These are phyloP conservation scores for Sporothrix globosa DNA, from an alignment of 2,329 filamentous ascomycete genomes.

Conservation along the genomic window DNA sequence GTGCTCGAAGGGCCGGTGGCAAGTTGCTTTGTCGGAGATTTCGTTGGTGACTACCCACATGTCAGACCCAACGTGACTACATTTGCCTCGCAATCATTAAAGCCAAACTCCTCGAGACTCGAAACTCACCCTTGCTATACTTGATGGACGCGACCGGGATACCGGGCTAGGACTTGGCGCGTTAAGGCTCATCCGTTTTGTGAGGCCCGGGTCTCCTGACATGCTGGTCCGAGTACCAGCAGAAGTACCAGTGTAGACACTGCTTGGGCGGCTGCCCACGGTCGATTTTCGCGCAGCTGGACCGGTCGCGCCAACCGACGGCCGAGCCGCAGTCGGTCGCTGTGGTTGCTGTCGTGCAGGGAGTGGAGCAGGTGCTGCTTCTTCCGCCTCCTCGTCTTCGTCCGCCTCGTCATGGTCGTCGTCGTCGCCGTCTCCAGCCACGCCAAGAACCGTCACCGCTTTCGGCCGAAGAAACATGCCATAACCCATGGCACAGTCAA, in stretches of 20 bases:
- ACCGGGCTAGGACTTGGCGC: constrained; percentile 73
- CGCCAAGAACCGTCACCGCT: constrained; percentile 64
- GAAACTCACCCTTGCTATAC: constrained; percentile 57
- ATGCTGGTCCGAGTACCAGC: constrained; percentile 41
- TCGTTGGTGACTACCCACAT: constrained; percentile 67
- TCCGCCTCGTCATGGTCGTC: constrained; percentile 34
- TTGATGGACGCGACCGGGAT: constrained; percentile 60
- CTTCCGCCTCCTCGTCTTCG: constrained; percentile 12
- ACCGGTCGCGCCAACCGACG: constrained; percentile 39
- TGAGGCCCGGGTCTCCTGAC: constrained; percentile 56
- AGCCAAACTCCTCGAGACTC: constrained; percentile 39
- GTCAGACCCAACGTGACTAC: background rate
- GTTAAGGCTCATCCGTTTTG: constrained; percentile 70
- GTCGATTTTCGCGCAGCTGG: constrained; percentile 39
- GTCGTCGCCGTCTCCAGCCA: constrained; percentile 16
- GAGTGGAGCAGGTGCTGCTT: constrained; percentile 47
- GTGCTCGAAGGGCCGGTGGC: constrained; percentile 58
- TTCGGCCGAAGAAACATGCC: constrained; percentile 84
- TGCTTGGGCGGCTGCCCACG: constrained; percentile 54
- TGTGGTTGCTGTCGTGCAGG: constrained; percentile 37
- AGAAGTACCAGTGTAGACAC: constrained; percentile 46
- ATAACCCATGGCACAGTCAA: constrained; percentile 74
- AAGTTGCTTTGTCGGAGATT: constrained; percentile 78
- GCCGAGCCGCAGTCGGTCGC: constrained; percentile 14
- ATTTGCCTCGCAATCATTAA: background rate